A percentile compares a stretch with the other conserved stretches of the same genome.
phyloP scores from a whole-genome alignment of 2,329 filamentous ascomycete species.

The Lecanicillium sp. region DNA sequence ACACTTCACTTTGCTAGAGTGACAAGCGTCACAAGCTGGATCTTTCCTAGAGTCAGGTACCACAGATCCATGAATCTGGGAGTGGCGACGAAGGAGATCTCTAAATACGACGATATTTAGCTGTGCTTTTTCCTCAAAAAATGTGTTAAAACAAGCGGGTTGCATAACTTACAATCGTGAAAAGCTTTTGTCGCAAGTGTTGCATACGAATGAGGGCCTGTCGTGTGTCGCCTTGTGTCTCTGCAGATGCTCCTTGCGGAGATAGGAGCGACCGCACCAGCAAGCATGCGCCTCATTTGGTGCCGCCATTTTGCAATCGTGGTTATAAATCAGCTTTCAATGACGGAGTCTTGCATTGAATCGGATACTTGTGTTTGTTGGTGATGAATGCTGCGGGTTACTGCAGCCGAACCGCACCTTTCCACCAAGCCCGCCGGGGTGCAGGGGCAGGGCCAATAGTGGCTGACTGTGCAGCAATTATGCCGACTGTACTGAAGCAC shows the following conservation, averaged over 20 bases:
- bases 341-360: no score
- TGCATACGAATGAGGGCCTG: conserved; percentile 25
- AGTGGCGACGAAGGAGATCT: conserved; percentile 30
- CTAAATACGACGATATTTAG: conserved; percentile 12
- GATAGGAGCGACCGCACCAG: conserved; percentile 31
- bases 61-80: conserved; percentile 23
- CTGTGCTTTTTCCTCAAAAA: conserved; percentile 1
- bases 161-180: conserved; percentile 25
- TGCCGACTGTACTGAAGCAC: no score
- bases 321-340: no score
- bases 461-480: no score
- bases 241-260: conserved; percentile 31
- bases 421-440: no score
- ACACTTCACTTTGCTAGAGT: conserved; percentile 37
- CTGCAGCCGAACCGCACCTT: no score
- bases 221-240: conserved; percentile 31
- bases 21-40: conserved; percentile 34
- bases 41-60: conserved; percentile 25
- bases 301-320: no score
- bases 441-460: no score
- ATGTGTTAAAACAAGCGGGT: background rate
- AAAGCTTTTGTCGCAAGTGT: conserved; percentile 29
- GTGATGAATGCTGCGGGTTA: no score
- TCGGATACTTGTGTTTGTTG: no score
- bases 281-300: conserved; percentile 12